Percentiles rank a stretch among this genome's conserved stretches.
Conservation (phyloP, 139 green algal genomes). For the Coelastrella sp. region DNA sequence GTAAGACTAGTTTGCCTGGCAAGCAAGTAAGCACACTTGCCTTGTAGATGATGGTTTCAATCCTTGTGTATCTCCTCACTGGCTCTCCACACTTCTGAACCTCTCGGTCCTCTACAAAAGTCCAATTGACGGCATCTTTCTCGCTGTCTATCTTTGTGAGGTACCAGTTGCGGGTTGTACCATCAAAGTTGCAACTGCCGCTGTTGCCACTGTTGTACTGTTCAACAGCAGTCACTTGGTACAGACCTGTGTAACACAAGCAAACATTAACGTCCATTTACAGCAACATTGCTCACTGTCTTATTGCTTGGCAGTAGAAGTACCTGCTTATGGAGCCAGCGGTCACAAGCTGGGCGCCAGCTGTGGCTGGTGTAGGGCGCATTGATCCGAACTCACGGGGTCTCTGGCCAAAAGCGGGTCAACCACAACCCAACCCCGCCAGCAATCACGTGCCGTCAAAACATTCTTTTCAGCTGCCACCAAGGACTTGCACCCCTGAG, state of each 20-base stretch:
- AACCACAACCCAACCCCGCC: too few species aligned
- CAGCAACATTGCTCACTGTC: not conserved
- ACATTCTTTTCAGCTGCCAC: too few species aligned
- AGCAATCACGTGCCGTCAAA: too few species aligned
- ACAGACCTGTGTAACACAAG: not conserved
- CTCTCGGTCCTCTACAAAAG: not conserved
- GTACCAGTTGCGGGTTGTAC: not conserved
- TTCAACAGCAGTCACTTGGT: not conserved
- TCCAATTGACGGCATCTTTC: not conserved
- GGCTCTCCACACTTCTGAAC: not conserved
- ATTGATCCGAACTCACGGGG: too few species aligned
- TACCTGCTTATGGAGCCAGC: too few species aligned
- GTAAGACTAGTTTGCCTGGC: not conserved
- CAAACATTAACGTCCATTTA: not conserved
- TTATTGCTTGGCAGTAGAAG: not conserved
- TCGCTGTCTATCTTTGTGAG: not conserved
- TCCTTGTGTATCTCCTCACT: not conserved
- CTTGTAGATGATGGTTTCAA: constrained; percentile 11
- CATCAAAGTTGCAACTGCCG: constrained; percentile 16
- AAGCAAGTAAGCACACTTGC: not conserved
- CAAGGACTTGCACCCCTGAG: too few species aligned
- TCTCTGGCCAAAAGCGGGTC: too few species aligned
- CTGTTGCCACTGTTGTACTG: not conserved
- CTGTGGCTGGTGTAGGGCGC: too few species aligned
- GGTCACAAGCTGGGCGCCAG: too few species aligned